phyloP scores from a whole-genome alignment of 2,329 filamentous ascomycete genomes.

The Leptosphaerulina australis region DNA sequence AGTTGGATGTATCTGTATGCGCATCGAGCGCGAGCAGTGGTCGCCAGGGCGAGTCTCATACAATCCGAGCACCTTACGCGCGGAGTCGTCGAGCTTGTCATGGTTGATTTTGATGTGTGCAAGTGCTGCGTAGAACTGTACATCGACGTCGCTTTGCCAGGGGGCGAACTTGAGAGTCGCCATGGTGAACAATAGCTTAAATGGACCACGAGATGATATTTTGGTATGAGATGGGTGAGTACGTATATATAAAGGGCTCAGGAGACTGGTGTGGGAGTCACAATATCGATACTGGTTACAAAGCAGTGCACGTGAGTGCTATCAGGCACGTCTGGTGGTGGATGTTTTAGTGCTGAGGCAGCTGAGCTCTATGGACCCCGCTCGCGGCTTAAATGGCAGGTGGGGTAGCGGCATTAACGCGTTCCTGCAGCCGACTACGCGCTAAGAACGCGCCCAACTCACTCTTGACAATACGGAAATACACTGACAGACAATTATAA shows the following conservation, averaged over 20 bases:
- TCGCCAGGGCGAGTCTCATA: slow-evolving; percentile 82
- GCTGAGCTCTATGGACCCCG: slow-evolving; percentile 8
- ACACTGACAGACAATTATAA: background rate
- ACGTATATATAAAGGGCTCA: background rate
- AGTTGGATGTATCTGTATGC: slow-evolving; percentile 88
- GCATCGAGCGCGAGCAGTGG: slow-evolving; percentile 75
- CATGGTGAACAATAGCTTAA: slow-evolving; percentile 34
- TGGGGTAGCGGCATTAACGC: slow-evolving; percentile 27
- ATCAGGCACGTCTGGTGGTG: slow-evolving; percentile 34
- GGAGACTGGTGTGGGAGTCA: slow-evolving; percentile 29
- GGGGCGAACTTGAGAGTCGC: slow-evolving; percentile 75
- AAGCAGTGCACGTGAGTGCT: slow-evolving; percentile 28
- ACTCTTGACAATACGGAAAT: background rate
- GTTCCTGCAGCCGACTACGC: slow-evolving; percentile 33
- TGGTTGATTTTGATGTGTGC: slow-evolving; percentile 93
- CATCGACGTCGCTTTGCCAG: slow-evolving; percentile 91
- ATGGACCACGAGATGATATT: slow-evolving; percentile 6
- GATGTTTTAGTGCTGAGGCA: slow-evolving; percentile 25
- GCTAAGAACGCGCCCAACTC: slow-evolving; percentile 13
- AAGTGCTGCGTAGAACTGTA: slow-evolving; percentile 93
- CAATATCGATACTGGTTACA: slow-evolving; percentile 11
- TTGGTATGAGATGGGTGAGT: background rate
- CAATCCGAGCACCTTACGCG: slow-evolving; percentile 81
- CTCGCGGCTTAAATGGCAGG: slow-evolving; percentile 2
- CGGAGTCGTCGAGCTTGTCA: slow-evolving; percentile 95